Percentiles rank a stretch among this genome's conserved stretches.
phyloP scores from a whole-genome alignment of 257 asterid species.

The Fraxinus pennsylvanica region DNA sequence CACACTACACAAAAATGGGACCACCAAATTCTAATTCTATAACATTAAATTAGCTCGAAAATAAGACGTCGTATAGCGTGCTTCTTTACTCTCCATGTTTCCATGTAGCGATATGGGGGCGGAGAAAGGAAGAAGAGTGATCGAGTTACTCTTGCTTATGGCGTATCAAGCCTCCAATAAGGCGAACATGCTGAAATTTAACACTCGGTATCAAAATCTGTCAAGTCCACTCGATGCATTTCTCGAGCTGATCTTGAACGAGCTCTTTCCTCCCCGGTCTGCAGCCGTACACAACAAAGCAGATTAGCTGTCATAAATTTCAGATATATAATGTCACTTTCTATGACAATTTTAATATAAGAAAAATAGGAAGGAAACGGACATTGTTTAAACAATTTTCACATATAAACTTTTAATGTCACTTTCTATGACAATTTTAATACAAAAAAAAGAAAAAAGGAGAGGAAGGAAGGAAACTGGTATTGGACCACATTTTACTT shows the following conservation, averaged over 20 bases:
- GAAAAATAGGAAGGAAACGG: conserved; percentile 15
- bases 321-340: conserved; percentile 20
- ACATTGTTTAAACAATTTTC: conserved; percentile 17
- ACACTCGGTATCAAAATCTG: neutral
- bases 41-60: neutral
- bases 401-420: conserved; percentile 10
- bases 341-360: conserved; percentile 10
- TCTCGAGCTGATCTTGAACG: too few relatives aligned
- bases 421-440: conserved; percentile 17
- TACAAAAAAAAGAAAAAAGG: neutral
- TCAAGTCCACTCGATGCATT: too few relatives aligned
- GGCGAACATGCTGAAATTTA: too few relatives aligned
- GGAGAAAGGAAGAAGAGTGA: too few relatives aligned
- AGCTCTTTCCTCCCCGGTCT: too few relatives aligned
- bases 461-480: conserved; percentile 2
- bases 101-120: too few relatives aligned
- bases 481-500: conserved; percentile 24
- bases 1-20: conserved; percentile 20
- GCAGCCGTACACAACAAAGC: neutral
- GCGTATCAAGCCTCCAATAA: too few relatives aligned
- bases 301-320: neutral
- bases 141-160: too few relatives aligned
- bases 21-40: conserved; percentile 10
- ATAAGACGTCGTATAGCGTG: neutral
- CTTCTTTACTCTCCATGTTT: neutral